Conservation (phyloP, 768 basidiomycete genomes). For the Boletus bicolor region DNA sequence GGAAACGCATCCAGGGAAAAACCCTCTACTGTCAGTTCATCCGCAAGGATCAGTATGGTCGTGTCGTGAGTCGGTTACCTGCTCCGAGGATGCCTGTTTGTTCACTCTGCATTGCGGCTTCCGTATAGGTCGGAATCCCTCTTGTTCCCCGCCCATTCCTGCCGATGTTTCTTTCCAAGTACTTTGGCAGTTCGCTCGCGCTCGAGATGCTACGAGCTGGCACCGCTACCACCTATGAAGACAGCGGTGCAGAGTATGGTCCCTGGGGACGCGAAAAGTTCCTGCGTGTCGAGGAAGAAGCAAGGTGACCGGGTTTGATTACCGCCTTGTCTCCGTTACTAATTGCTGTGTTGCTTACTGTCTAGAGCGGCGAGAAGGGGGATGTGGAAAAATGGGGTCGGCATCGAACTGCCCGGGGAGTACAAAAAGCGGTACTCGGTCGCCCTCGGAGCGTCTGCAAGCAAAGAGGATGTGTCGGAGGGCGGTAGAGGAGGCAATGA, state of each 20-base stretch:
- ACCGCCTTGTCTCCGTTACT: background rate
- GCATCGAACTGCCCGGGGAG: constrained; percentile 67
- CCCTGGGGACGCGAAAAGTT: constrained; percentile 61
- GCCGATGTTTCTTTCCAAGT: constrained; percentile 43
- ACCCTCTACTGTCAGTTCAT: constrained; percentile 69
- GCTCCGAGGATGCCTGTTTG: background rate
- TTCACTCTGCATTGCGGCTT: background rate
- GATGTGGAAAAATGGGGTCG: constrained; percentile 63
- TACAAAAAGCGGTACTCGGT: constrained; percentile 69
- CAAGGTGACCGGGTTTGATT: constrained; percentile 45
- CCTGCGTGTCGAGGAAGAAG: constrained; percentile 57
- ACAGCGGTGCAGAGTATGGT: constrained; percentile 80
- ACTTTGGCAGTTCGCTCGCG: constrained; percentile 46
- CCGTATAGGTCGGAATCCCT: constrained; percentile 62
- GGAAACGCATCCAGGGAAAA: constrained; percentile 50
- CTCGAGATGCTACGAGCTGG: constrained; percentile 79
- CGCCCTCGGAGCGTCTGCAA: constrained; percentile 7
- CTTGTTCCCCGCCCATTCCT: constrained; percentile 50
- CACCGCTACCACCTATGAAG: constrained; percentile 72
- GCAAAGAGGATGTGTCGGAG: background rate
- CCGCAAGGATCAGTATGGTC: constrained; percentile 77
- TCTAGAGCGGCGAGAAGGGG: constrained; percentile 59
- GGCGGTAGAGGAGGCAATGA: background rate
- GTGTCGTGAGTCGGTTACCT: constrained; percentile 54
- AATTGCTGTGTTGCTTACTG: background rate